Conservation (phyloP, 1,284 basidiomycete genomes). For the Anthracocystis walkeri region DNA sequence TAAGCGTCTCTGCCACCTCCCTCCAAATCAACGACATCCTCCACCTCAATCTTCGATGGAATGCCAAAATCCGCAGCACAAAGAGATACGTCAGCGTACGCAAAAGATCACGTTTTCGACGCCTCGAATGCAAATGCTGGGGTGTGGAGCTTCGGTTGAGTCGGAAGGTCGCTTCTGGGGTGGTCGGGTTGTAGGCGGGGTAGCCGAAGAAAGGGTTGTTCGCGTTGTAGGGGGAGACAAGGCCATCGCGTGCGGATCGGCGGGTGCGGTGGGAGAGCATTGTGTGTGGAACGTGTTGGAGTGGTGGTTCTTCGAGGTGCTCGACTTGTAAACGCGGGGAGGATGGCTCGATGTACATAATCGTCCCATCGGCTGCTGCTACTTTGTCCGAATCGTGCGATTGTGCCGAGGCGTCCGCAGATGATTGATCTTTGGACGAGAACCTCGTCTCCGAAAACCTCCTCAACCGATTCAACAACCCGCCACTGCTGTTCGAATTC, state of each 20-base stretch:
- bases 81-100: conserved; percentile 68
- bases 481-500: neutral
- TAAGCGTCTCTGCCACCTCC: conserved; percentile 19
- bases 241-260: conserved; percentile 55
- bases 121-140: conserved; percentile 51
- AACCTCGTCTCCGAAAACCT: conserved; percentile 35
- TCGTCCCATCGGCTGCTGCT: conserved; percentile 24
- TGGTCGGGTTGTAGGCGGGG: conserved; percentile 71
- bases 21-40: conserved; percentile 25
- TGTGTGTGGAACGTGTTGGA: conserved; percentile 31
- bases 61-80: conserved; percentile 60
- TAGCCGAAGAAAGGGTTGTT: conserved; percentile 88
- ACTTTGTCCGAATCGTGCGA: neutral
- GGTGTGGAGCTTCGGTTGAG: conserved; percentile 18
- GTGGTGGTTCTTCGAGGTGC: conserved; percentile 49
- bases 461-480: conserved; percentile 23
- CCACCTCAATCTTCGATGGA: conserved; percentile 55
- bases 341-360: conserved; percentile 47
- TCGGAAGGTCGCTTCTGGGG: conserved; percentile 19
- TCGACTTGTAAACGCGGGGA: conserved; percentile 53
- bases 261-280: conserved; percentile 64
- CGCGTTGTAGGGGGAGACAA: conserved; percentile 69
- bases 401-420: neutral
- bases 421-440: conserved; percentile 1
- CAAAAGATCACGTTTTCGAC: conserved; percentile 64